A percentile compares a stretch with the other conserved stretches of the same genome.
These are phyloP conservation scores for Helicostylum pulchrum DNA, from an alignment of 192 early-diverging fungal species.

Conservation along the genomic window DNA sequence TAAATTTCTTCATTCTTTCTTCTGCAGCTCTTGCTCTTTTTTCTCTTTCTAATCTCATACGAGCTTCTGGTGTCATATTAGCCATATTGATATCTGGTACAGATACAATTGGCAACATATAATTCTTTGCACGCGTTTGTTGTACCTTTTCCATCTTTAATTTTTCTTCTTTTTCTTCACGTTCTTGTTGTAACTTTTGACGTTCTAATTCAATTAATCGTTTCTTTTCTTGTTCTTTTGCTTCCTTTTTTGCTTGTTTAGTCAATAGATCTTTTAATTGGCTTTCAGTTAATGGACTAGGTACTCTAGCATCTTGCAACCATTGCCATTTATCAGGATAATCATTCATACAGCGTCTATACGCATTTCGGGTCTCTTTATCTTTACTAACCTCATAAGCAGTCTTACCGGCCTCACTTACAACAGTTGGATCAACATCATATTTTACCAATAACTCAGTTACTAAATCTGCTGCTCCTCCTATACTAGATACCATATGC, in stretches of 20 bases:
- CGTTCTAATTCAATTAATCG: constrained; percentile 46
- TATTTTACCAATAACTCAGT: constrained; percentile 55
- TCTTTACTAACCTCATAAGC: constrained; percentile 71
- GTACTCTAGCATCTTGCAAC: constrained; percentile 56
- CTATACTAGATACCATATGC: constrained; percentile 69
- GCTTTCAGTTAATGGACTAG: constrained; percentile 69
- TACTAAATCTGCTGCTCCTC: constrained; percentile 55
- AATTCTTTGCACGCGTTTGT: constrained; percentile 4
- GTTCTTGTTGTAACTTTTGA: constrained; percentile 37
- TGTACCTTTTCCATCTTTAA: constrained; percentile 26
- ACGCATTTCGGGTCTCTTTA: constrained; percentile 71
- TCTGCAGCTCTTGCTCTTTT: constrained; percentile 77
- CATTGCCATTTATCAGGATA: constrained; percentile 67
- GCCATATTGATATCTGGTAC: constrained; percentile 37
- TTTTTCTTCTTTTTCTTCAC: constrained; percentile 19
- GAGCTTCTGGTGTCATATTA: constrained; percentile 60
- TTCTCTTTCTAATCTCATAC: constrained; percentile 73
- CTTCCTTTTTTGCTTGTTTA: constrained; percentile 61
- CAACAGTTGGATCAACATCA: constrained; percentile 75
- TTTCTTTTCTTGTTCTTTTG: constrained; percentile 59
- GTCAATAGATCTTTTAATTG: constrained; percentile 61
- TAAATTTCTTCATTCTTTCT: constrained; percentile 38
- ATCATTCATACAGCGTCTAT: constrained; percentile 63
- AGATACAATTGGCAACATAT: constrained; percentile 21
- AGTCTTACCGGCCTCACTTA: constrained; percentile 34